Conservation (phyloP, 148 eudicot species). For the Rhododendron ovatum region DNA sequence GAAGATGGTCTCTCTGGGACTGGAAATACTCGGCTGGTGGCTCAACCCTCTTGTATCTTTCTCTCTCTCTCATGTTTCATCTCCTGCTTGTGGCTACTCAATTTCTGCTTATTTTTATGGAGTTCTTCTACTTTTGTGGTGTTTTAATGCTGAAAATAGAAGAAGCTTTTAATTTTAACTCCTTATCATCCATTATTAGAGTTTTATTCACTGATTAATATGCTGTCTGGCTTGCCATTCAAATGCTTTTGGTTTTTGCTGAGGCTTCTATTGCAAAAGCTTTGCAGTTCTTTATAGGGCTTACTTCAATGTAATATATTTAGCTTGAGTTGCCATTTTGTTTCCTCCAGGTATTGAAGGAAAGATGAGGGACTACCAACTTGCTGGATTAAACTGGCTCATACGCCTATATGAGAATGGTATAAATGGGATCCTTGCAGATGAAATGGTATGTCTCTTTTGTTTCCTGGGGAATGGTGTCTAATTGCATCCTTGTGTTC, state of each 20-base stretch:
- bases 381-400: conserved; percentile 98
- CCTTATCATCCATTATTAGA: neutral
- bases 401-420: conserved; percentile 96
- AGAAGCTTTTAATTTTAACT: neutral
- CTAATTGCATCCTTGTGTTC: neutral
- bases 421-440: conserved; percentile 98
- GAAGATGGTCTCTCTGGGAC: conserved; percentile 71
- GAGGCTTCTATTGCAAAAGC: neutral
- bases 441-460: conserved; percentile 71
- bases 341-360: conserved; percentile 77
- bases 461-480: neutral
- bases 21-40: conserved; percentile 76
- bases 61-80: neutral
- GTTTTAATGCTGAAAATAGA: neutral
- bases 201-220: neutral
- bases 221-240: neutral
- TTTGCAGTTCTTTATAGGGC: neutral
- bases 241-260: neutral
- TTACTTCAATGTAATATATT: neutral
- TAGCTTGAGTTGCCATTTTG: neutral
- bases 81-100: neutral
- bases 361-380: conserved; percentile 99
- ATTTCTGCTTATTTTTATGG: neutral
- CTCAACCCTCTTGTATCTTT: conserved; percentile 80
- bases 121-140: neutral